Percentiles rank a stretch among this genome's conserved stretches.
These are phyloP conservation scores for Hypoxylon crocopeplum DNA, from an alignment of 495 filamentous ascomycete species.

Conservation along the genomic window DNA sequence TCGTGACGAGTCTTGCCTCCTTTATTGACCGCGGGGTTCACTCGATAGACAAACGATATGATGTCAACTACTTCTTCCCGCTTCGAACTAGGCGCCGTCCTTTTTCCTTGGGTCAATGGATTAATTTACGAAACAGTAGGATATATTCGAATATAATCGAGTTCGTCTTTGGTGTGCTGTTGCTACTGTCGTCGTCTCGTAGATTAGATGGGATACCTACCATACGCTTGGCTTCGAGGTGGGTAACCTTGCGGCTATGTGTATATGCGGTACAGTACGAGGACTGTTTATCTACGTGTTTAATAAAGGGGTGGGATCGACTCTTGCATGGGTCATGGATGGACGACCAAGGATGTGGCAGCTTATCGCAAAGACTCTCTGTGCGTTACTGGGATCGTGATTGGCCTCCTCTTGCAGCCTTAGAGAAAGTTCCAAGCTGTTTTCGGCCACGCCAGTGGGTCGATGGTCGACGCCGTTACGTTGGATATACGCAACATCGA, in stretches of 20 bases:
- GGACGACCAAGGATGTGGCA: slow-evolving; percentile 28
- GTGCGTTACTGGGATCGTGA: slow-evolving; percentile 25
- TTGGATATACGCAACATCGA: slow-evolving; percentile 30
- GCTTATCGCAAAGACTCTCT: slow-evolving; percentile 31
- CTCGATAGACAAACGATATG: not conserved
- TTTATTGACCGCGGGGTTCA: slow-evolving; percentile 17
- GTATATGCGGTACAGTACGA: slow-evolving; percentile 20
- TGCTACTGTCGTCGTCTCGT: too few species aligned
- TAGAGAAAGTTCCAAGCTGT: slow-evolving; percentile 20
- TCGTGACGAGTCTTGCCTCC: not conserved
- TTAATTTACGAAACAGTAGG: too few species aligned
- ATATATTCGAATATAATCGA: too few species aligned
- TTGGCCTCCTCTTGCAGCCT: slow-evolving; percentile 22
- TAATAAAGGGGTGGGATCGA: slow-evolving; percentile 35
- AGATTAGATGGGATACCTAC: too few species aligned
- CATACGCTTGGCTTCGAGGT: too few species aligned
- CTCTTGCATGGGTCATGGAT: slow-evolving; percentile 24
- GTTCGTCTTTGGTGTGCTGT: too few species aligned
- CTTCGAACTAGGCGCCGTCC: too few species aligned
- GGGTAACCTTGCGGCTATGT: too few species aligned
- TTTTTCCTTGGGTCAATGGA: too few species aligned
- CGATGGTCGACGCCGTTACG: slow-evolving; percentile 28
- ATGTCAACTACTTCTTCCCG: too few species aligned
- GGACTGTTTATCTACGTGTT: slow-evolving; percentile 4
- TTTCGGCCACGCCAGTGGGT: slow-evolving; percentile 21